Percentiles rank a stretch among this genome's conserved stretches.
Evolutionary conservation across 306 rosid genomes (phyloP).

Genomic region (Vigna mungo): DNA sequence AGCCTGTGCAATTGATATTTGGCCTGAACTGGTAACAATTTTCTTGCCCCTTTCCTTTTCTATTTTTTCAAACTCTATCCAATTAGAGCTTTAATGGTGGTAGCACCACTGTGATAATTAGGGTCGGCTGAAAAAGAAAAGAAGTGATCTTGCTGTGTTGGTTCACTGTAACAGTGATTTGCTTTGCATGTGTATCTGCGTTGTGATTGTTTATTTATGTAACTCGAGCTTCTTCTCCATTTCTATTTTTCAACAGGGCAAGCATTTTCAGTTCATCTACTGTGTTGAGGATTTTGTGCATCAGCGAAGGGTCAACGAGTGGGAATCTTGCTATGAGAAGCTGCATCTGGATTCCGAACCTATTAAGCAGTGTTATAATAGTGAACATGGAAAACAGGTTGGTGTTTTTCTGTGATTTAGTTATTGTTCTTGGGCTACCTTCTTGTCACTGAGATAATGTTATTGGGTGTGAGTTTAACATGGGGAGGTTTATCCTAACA

Average conservation of each 20-base stretch:
- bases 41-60: neutral
- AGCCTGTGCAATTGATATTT: slow-evolving; percentile 78
- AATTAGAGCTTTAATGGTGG: neutral
- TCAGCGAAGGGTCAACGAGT: slow-evolving; percentile 47
- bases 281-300: slow-evolving; percentile 68
- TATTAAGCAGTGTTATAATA: slow-evolving; percentile 62
- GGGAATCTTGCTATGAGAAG: slow-evolving; percentile 79
- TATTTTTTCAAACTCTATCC: neutral
- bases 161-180: neutral
- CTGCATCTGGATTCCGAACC: slow-evolving; percentile 69
- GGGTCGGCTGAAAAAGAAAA: neutral
- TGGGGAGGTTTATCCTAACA: neutral
- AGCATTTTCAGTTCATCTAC: slow-evolving; percentile 77
- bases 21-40: slow-evolving; percentile 80
- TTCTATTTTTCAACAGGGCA: slow-evolving; percentile 53
- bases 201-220: neutral
- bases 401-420: slow-evolving; percentile 32
- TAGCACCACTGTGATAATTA: neutral
- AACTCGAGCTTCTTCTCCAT: neutral
- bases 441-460: neutral
- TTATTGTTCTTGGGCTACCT: neutral
- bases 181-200: neutral
- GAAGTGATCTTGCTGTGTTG: neutral
- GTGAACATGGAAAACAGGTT: slow-evolving; percentile 80
- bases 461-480: neutral